phyloP scores from a whole-genome alignment of 352 stramenopile species.

The Bremia lactucae region DNA sequence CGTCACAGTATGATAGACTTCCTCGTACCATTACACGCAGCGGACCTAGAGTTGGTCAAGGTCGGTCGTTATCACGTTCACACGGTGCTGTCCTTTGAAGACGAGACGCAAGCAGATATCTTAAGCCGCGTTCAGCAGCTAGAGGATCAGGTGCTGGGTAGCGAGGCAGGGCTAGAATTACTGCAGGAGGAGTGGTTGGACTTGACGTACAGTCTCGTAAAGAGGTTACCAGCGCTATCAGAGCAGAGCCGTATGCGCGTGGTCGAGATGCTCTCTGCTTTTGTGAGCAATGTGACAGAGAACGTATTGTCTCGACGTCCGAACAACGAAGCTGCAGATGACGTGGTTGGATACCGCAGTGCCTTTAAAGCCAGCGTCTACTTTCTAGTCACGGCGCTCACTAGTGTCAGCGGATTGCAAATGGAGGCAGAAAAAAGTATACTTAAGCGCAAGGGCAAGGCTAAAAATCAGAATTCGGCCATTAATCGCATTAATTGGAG shows the following conservation, averaged over 20 bases:
- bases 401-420: constrained; percentile 36
- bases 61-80: constrained; percentile 54
- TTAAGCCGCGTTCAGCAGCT: constrained; percentile 31
- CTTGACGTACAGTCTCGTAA: constrained; percentile 65
- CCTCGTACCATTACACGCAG: constrained; percentile 61
- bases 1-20: constrained; percentile 41
- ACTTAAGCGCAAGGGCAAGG: constrained; percentile 38
- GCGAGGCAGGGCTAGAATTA: constrained; percentile 40
- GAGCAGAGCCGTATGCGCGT: constrained; percentile 55
- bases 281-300: constrained; percentile 54
- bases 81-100: constrained; percentile 47
- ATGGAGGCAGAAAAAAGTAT: constrained; percentile 49
- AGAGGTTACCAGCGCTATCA: constrained; percentile 36
- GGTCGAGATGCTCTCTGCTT: constrained; percentile 46
- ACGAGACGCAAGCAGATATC: constrained; percentile 36
- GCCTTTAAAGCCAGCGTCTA: constrained; percentile 62
- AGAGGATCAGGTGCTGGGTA: constrained; percentile 46
- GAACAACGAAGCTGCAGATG: constrained; percentile 33
- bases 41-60: constrained; percentile 68
- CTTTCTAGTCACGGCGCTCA: constrained; percentile 56
- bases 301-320: constrained; percentile 24
- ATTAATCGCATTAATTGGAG: constrained; percentile 48
- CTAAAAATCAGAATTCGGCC: constrained; percentile 26
- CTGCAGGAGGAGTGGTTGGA: constrained; percentile 55
- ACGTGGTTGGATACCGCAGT: constrained; percentile 32